Base-by-base conservation (phyloP, 73 alveolate species). In the Paramecium caudatum region DNA sequence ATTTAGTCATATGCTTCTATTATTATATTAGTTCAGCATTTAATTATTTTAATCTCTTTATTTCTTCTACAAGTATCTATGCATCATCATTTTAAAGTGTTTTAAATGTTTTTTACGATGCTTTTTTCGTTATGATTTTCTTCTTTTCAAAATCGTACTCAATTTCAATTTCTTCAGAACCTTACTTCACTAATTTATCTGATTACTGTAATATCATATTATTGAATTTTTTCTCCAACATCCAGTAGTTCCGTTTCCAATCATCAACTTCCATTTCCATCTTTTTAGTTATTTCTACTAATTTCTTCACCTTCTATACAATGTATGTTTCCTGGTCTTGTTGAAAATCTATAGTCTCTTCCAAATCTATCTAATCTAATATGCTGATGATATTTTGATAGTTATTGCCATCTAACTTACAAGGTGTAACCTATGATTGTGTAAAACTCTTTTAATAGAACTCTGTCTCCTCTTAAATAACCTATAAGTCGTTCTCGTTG, bases 101-200 rank as follows among this genome's bases (percentile, higher is more conserved):
- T 65, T 65, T 25, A 4, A 25, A 33, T 2, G 16, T 12, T 65
- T 65, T 5, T 2, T 74, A 6, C 27, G 45, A 1, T 41, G 16
- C 16, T 74, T 74, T 25, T 30, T 74, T 8, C 19, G 8, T n/a
- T 3, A 74, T 45, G 23, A 74, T 41, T 41, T 74, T 39, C 47
- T 74, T 74, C 88, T 74, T 74, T 21, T 74, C 88, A 74, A 74
- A 74, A 74, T 74, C 88, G 43, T 41, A 74, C 43, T 74, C 88
- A 39, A 74, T 37, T 27, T 74, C 88, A 17, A 74, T 74, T 41
- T 74, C 88, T 74, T 74, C 62, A 16, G 69, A 36, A 3, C 65
- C 88, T 27, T 68, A 37, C 50, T 68, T 68, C 19, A 41, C 33
- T 74, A 23, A 17, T n/a, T 37, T 41, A n/a, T 41, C 68, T 21